These are phyloP conservation scores for Acer negundo DNA, from an alignment of 345 rosid genomes.

Conservation along the genomic window DNA sequence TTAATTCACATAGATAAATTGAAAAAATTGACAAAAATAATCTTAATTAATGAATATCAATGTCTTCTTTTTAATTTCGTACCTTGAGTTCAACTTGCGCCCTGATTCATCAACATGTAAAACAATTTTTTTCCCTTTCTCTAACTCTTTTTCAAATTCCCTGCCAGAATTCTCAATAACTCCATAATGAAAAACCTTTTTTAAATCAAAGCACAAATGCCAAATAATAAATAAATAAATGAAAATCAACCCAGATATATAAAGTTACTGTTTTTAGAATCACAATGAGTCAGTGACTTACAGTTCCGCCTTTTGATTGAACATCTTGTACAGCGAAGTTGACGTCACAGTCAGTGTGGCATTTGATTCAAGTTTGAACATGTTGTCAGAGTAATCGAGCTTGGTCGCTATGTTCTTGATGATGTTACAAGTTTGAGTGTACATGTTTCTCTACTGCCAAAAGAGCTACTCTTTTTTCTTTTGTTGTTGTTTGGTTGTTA, in stretches of 20 bases:
- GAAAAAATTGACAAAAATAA: no score
- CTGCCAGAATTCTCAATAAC: conserved; percentile 37
- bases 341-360: conserved; percentile 31
- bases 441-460: no score
- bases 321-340: conserved; percentile 74
- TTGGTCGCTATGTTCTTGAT: conserved; percentile 24
- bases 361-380: conserved; percentile 24
- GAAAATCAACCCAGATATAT: not conserved
- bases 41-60: no score
- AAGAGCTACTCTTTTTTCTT: no score
- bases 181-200: conserved; percentile 79
- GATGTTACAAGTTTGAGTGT: no score
- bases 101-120: conserved; percentile 65
- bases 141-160: conserved; percentile 37
- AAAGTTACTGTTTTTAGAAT: not conserved
- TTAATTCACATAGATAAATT: no score
- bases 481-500: no score
- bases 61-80: no score
- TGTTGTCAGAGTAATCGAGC: conserved; percentile 34
- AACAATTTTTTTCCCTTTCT: conserved; percentile 47
- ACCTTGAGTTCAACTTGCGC: conserved; percentile 78
- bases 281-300: conserved; percentile 6
- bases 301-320: conserved; percentile 75
- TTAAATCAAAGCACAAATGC: not conserved
- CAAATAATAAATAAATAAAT: no score